phyloP scores from a whole-genome alignment of 139 green algal genomes.

The Pleodorina starrii region DNA sequence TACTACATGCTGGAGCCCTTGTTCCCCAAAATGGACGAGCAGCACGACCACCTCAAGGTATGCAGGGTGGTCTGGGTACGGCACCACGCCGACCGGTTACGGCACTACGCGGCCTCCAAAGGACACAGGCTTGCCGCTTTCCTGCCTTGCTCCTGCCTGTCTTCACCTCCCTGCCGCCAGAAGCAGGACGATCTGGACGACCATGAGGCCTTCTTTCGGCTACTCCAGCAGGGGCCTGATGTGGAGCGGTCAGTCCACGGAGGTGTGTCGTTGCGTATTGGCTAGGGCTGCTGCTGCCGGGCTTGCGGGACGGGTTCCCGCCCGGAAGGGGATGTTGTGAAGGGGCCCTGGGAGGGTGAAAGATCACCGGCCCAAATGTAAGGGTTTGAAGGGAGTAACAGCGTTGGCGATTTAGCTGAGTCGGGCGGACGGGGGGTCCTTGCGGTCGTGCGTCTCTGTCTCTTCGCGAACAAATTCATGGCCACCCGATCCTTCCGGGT shows the following conservation, averaged over 20 bases:
- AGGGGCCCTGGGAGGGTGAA: too few species aligned
- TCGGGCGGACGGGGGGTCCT: too few species aligned
- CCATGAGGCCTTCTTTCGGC: constrained; percentile 29
- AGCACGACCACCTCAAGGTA: constrained; percentile 28
- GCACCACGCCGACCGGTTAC: not conserved
- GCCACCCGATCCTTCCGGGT: too few species aligned
- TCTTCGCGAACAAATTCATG: too few species aligned
- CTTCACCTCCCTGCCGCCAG: not conserved
- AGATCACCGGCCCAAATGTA: too few species aligned
- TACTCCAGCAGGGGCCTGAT: not conserved
- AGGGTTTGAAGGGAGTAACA: too few species aligned
- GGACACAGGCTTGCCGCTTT: not conserved
- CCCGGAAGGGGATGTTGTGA: too few species aligned
- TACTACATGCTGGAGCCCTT: constrained; percentile 74
- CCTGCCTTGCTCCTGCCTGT: not conserved
- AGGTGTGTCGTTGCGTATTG: too few species aligned
- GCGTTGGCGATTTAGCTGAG: too few species aligned
- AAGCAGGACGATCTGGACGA: constrained; percentile 40
- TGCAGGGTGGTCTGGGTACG: not conserved
- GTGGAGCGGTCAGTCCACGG: not conserved
- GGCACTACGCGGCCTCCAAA: not conserved
- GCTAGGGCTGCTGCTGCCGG: too few species aligned
- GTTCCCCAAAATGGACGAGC: constrained; percentile 76
- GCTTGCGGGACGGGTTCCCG: too few species aligned
- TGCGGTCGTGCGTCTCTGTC: too few species aligned